These are phyloP conservation scores for Trichoderma simmonsii DNA, from an alignment of 2,329 filamentous ascomycete species.

Conservation along the genomic window DNA sequence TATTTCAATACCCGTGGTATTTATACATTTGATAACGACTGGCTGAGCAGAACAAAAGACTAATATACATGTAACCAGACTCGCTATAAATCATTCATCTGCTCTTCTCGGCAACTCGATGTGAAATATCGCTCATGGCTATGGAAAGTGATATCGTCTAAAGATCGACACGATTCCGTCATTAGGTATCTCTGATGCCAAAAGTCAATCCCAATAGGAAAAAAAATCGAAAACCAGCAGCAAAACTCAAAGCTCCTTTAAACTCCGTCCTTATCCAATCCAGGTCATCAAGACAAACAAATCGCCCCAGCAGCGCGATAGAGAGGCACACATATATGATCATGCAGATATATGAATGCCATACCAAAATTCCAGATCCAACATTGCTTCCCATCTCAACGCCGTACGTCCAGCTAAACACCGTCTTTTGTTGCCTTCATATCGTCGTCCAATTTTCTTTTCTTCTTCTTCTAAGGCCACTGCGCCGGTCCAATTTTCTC, in stretches of 20 bases:
- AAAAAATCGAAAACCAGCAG: not conserved
- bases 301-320: not conserved
- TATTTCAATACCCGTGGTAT: not conserved
- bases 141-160: not conserved
- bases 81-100: not conserved
- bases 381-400: conserved; percentile 1
- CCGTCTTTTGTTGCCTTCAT: not conserved
- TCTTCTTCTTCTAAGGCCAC: conserved; percentile 36
- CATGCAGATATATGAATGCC: not conserved
- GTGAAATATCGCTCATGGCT: not conserved
- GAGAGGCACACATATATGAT: not conserved
- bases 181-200: conserved; percentile 2
- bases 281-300: not conserved
- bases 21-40: not conserved
- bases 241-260: not conserved
- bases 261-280: not conserved
- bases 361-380: not conserved
- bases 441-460: not conserved
- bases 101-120: not conserved
- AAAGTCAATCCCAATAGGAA: not conserved
- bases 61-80: not conserved
- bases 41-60: not conserved
- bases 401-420: conserved; percentile 5
- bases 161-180: not conserved
- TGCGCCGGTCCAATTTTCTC: conserved; percentile 50